A percentile compares a stretch with the other conserved stretches of the same genome.
phyloP scores from a whole-genome alignment of 2,329 filamentous ascomycete species.

The Colletotrichum sp. region DNA sequence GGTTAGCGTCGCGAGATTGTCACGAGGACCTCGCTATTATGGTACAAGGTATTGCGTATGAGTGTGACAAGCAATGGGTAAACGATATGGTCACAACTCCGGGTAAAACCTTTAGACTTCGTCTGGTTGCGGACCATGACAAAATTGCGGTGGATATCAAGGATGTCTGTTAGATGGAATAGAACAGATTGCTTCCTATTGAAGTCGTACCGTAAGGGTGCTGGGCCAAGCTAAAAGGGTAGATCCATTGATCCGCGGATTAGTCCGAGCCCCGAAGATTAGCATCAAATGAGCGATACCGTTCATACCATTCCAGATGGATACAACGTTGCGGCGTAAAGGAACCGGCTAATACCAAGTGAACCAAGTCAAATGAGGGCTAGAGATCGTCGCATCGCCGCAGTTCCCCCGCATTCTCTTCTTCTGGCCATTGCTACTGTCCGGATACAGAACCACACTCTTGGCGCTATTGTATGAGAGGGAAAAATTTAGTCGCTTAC shows the following conservation, averaged over 20 bases:
- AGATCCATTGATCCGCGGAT: background rate
- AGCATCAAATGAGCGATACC: background rate
- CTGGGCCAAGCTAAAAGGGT: background rate
- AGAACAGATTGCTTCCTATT: background rate
- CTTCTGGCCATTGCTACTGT: background rate
- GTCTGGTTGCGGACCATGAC: background rate
- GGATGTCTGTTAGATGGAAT: background rate
- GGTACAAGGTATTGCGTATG: background rate
- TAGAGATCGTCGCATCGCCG: background rate
- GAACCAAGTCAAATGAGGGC: background rate
- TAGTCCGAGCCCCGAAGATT: background rate
- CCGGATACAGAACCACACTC: background rate
- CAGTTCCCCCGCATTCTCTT: background rate
- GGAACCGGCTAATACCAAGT: background rate
- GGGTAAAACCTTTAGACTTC: background rate
- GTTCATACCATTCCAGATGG: background rate
- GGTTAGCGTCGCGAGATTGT: fast-evolving
- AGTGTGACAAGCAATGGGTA: background rate
- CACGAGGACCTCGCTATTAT: background rate
- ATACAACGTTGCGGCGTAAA: background rate
- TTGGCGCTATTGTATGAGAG: background rate
- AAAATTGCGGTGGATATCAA: background rate
- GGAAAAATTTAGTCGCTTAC: background rate
- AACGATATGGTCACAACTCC: background rate
- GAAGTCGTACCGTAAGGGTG: background rate